These are phyloP conservation scores for Platismatia glauca DNA, from an alignment of 495 filamentous ascomycete species.

Conservation along the genomic window DNA sequence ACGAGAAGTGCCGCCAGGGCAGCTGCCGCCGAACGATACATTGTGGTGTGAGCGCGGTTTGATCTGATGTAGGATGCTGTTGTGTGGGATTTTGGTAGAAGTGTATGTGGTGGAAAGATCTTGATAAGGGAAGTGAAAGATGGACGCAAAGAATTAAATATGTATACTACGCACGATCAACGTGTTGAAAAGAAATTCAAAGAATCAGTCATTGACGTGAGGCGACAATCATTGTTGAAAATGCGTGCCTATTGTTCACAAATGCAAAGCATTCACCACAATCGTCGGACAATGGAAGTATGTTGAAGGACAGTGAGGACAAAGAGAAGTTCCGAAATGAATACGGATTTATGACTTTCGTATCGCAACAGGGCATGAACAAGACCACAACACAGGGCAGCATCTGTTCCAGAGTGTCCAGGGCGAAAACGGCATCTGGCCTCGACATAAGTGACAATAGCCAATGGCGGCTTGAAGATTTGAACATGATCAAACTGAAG, in stretches of 20 bases:
- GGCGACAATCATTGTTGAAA: background rate
- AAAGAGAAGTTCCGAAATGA: background rate
- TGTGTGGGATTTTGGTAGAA: background rate
- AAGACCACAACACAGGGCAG: background rate
- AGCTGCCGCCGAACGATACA: conserved; percentile 12
- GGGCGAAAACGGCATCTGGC: background rate
- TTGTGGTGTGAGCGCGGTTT: background rate
- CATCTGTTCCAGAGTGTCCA: background rate
- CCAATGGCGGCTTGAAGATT: background rate
- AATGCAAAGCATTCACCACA: conserved; percentile 1
- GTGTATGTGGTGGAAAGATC: background rate
- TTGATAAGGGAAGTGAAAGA: background rate
- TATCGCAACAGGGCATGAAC: background rate
- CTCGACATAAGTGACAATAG: background rate
- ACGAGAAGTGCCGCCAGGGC: conserved; percentile 29
- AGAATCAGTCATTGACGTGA: conserved; percentile 7
- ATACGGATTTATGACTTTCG: background rate
- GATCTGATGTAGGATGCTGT: background rate
- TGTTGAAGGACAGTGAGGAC: background rate
- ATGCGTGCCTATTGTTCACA: background rate
- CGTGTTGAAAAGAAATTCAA: conserved; percentile 12
- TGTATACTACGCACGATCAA: conserved; percentile 11
- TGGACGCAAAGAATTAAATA: background rate
- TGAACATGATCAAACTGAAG: conserved; percentile 2
- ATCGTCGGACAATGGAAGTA: conserved; percentile 2